Percentiles rank a stretch among this genome's conserved stretches.
Conservation (phyloP, 2,329 filamentous ascomycete species). For the Taxawa tesnikishii region DNA sequence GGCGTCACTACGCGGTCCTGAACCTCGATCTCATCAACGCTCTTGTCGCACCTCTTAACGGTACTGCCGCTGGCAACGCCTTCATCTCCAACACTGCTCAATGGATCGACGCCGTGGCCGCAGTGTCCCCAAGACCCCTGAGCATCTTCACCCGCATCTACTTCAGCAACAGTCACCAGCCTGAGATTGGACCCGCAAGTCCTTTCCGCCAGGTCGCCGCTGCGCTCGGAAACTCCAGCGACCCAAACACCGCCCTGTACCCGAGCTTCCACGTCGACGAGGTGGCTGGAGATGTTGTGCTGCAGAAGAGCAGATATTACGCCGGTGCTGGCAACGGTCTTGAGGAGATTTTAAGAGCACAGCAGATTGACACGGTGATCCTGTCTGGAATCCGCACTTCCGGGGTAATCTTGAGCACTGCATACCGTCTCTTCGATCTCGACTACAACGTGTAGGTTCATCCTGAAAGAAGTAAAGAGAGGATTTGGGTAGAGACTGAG, state of each 20-base stretch:
- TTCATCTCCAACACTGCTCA: conserved; percentile 21
- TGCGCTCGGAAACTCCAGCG: conserved; percentile 16
- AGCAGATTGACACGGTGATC: conserved; percentile 29
- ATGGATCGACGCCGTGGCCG: conserved; percentile 30
- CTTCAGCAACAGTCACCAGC: conserved; percentile 20
- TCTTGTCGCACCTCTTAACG: conserved; percentile 22
- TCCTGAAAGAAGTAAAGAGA: conserved; percentile 20
- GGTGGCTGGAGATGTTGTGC: conserved; percentile 22
- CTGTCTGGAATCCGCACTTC: conserved; percentile 28
- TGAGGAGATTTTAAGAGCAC: conserved; percentile 27
- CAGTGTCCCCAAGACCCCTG: conserved; percentile 20
- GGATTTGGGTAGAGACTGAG: neutral
- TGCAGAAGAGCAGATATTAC: conserved; percentile 32
- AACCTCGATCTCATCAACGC: conserved; percentile 30
- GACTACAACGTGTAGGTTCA: conserved; percentile 32
- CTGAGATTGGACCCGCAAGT: conserved; percentile 20
- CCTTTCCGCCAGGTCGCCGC: conserved; percentile 23
- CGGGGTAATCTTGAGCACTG: conserved; percentile 30
- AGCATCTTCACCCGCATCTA: conserved; percentile 28
- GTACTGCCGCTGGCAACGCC: conserved; percentile 19
- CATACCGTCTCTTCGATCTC: conserved; percentile 31
- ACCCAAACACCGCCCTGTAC: conserved; percentile 21
- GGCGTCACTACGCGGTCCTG: conserved; percentile 26
- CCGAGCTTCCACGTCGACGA: conserved; percentile 18
- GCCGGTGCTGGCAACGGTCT: conserved; percentile 27